A percentile compares a stretch with the other conserved stretches of the same genome.
phyloP scores from a whole-genome alignment of 139 green algal genomes.

The Diplosphaera chodatii region DNA sequence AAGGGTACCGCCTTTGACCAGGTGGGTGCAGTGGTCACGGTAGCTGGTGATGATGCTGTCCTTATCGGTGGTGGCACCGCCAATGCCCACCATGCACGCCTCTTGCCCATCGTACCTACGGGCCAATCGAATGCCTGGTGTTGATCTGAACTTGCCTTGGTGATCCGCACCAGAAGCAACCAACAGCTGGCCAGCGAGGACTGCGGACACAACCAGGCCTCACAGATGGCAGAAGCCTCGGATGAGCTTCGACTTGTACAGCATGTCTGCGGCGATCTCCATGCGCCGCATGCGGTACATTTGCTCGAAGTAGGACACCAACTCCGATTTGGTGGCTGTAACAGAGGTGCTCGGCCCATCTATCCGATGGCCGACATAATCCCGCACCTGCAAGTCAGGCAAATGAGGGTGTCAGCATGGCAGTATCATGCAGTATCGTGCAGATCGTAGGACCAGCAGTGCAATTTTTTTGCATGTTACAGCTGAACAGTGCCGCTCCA shows the following conservation, averaged over 20 bases:
- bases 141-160: too few relatives aligned
- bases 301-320: conserved; percentile 64
- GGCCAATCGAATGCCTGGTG: too few relatives aligned
- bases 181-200: too few relatives aligned
- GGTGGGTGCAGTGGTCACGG: conserved; percentile 93
- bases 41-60: conserved; percentile 98
- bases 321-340: conserved; percentile 68
- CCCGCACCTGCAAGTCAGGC: conserved; percentile 36
- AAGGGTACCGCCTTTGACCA: conserved; percentile 78
- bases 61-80: conserved; percentile 69
- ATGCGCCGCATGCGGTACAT: conserved; percentile 90
- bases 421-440: neutral
- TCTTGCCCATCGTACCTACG: conserved; percentile 86
- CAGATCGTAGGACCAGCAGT: too few relatives aligned
- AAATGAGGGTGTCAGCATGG: too few relatives aligned
- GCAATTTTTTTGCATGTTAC: too few relatives aligned
- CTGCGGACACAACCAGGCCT: conserved; percentile 14
- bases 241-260: conserved; percentile 94
- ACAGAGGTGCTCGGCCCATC: conserved; percentile 72
- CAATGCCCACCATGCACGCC: conserved; percentile 90
- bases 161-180: too few relatives aligned
- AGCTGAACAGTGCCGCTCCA: too few relatives aligned
- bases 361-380: conserved; percentile 72
- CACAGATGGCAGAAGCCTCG: conserved; percentile 96
- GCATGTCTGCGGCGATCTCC: conserved; percentile 92